These are phyloP conservation scores for Xylaria sp. DNA, from an alignment of 2,329 filamentous ascomycete genomes.

Conservation along the genomic window DNA sequence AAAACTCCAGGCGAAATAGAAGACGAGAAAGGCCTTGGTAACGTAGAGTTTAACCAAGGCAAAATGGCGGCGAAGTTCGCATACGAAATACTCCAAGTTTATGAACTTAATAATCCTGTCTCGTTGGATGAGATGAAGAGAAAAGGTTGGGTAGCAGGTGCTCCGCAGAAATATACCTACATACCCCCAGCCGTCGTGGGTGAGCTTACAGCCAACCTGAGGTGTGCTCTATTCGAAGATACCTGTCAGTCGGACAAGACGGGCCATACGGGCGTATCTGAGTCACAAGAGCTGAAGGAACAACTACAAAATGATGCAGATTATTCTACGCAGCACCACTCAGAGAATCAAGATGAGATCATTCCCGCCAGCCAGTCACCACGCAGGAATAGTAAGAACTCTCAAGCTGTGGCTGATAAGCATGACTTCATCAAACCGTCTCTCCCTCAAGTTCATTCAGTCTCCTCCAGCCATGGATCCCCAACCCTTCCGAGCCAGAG, in stretches of 20 bases:
- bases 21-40: conserved; percentile 59
- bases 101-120: conserved; percentile 70
- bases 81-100: conserved; percentile 67
- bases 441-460: conserved; percentile 35
- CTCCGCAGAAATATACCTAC: conserved; percentile 64
- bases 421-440: conserved; percentile 40
- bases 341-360: conserved; percentile 43
- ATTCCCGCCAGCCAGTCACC: conserved; percentile 50
- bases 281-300: conserved; percentile 64
- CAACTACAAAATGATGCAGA: conserved; percentile 61
- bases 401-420: conserved; percentile 13
- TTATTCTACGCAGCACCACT: conserved; percentile 53
- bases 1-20: conserved; percentile 61
- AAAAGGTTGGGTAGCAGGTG: conserved; percentile 64
- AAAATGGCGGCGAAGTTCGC: conserved; percentile 56
- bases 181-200: conserved; percentile 68
- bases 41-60: conserved; percentile 62
- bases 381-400: conserved; percentile 31
- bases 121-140: conserved; percentile 62
- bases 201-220: conserved; percentile 67
- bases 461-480: conserved; percentile 34
- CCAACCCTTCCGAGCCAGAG: conserved; percentile 37
- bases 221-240: conserved; percentile 60
- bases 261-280: conserved; percentile 46
- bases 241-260: conserved; percentile 42